Evolutionary conservation across 2,329 filamentous ascomycete species (phyloP).

Genomic region (Lachnellula subtilissima): DNA sequence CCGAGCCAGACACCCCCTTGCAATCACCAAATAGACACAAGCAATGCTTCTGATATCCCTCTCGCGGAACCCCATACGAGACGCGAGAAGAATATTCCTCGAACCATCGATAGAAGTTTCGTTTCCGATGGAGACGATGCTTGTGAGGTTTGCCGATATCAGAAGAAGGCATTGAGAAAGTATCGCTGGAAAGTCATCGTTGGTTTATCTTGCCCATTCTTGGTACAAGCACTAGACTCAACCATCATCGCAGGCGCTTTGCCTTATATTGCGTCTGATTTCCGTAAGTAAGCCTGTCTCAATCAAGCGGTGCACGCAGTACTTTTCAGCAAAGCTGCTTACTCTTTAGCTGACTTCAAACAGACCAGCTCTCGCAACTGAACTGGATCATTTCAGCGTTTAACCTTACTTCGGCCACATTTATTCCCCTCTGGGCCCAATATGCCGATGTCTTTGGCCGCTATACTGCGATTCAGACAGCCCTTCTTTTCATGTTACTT

Average conservation of each 20-base stretch:
- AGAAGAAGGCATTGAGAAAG: conserved; percentile 33
- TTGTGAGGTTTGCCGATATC: conserved; percentile 20
- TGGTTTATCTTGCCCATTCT: conserved; percentile 56
- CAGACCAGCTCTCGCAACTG: conserved; percentile 50
- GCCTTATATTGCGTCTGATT: conserved; percentile 60
- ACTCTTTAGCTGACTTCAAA: conserved; percentile 1
- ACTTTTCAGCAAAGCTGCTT: too few relatives aligned
- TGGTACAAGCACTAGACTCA: conserved; percentile 57
- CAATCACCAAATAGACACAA: conserved; percentile 8
- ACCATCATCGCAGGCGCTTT: conserved; percentile 60
- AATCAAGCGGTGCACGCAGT: too few relatives aligned
- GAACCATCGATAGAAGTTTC: not conserved
- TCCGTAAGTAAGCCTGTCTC: conserved; percentile 39
- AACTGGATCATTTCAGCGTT: conserved; percentile 69
- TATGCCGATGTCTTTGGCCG: conserved; percentile 62
- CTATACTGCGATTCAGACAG: conserved; percentile 51
- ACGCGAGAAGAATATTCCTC: not conserved
- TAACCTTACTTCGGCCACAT: conserved; percentile 61
- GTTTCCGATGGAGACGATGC: not conserved
- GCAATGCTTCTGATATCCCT: conserved; percentile 2
- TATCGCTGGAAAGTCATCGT: conserved; percentile 56
- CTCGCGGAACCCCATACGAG: not conserved
- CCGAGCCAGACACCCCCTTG: conserved; percentile 6
- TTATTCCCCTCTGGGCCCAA: conserved; percentile 62
- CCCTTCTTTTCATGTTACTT: conserved; percentile 52